Conservation (phyloP, 176 grass and related monocot species). For the Olyra latifolia region DNA sequence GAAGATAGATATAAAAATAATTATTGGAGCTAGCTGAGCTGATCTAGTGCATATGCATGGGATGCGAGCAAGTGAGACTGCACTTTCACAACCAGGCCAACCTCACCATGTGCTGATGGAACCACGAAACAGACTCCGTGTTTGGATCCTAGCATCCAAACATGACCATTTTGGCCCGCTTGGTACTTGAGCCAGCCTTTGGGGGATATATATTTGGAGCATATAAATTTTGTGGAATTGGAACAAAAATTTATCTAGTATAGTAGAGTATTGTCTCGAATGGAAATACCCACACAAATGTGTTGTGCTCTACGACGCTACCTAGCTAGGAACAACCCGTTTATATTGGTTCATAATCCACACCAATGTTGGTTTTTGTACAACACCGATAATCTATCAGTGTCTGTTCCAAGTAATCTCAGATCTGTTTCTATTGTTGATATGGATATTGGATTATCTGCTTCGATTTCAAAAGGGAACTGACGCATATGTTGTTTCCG, state of each 20-base stretch:
- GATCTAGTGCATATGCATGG: neutral
- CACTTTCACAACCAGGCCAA: slow-evolving; percentile 15
- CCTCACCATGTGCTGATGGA: slow-evolving; percentile 15
- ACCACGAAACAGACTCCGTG: neutral
- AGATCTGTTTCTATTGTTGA: too few species aligned
- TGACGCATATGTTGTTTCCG: too few species aligned
- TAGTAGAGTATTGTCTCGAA: neutral
- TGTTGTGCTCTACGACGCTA: too few species aligned
- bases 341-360: too few species aligned
- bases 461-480: too few species aligned
- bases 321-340: too few species aligned
- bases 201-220: neutral
- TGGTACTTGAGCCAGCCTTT: neutral
- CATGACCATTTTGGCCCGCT: too few species aligned
- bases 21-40: neutral
- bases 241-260: neutral
- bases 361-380: too few species aligned
- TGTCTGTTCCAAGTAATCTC: too few species aligned
- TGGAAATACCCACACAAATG: neutral
- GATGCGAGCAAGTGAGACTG: neutral
- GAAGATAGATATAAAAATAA: neutral
- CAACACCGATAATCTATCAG: too few species aligned
- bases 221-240: neutral
- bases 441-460: too few species aligned
- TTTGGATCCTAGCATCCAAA: slow-evolving; percentile 10